Conservation (phyloP, 371 early-diverging fungal species). For the Circinella minor region DNA sequence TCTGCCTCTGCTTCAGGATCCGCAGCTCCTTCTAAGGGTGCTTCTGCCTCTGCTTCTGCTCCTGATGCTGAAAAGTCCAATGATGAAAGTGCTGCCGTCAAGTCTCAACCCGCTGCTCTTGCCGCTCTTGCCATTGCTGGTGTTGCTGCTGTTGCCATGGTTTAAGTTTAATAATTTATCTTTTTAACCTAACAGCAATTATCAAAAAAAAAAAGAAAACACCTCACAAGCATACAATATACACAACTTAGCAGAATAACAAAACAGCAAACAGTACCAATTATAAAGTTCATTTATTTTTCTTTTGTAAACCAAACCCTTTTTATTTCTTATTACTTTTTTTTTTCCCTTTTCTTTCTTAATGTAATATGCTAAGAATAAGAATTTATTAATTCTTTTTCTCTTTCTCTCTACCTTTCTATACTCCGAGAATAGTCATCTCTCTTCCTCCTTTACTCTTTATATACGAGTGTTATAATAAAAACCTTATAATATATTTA, state of each 20-base stretch:
- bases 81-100: conserved; percentile 17
- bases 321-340: neutral
- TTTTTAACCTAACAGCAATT: neutral
- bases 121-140: conserved; percentile 26
- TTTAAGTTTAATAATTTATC: conserved; percentile 14
- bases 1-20: conserved; percentile 3
- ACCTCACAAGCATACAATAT: neutral
- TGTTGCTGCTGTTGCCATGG: conserved; percentile 26
- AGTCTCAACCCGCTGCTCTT: conserved; percentile 22
- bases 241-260: neutral
- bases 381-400: neutral
- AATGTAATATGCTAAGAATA: conserved; percentile 6
- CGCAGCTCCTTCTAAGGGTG: conserved; percentile 12
- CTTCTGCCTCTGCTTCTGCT: conserved; percentile 16
- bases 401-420: neutral
- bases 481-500: no score
- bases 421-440: no score
- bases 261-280: neutral
- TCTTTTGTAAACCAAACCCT: neutral
- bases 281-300: neutral
- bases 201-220: no score
- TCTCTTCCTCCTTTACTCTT: no score
- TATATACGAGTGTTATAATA: neutral
- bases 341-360: neutral
- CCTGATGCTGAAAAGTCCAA: conserved; percentile 7